Conservation (phyloP, 1,284 basidiomycete genomes). For the Anthracocystis walkeri region DNA sequence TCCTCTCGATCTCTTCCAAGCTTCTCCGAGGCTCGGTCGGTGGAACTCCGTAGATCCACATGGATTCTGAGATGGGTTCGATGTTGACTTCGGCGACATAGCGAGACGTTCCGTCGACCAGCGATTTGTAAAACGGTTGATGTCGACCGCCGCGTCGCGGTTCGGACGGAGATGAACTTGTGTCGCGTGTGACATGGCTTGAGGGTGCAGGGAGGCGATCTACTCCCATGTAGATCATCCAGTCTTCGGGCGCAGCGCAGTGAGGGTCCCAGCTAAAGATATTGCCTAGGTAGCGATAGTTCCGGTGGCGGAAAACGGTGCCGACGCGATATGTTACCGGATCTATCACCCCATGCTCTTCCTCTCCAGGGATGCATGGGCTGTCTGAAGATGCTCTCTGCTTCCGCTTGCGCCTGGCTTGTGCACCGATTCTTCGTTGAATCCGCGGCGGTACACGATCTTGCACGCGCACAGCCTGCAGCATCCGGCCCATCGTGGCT, state of each 20-base stretch:
- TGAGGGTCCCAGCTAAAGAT: slow-evolving; percentile 49
- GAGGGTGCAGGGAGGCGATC: slow-evolving; percentile 33
- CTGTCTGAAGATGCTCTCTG: background rate
- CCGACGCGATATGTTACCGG: slow-evolving; percentile 38
- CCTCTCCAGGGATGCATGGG: background rate
- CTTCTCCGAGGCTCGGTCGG: background rate
- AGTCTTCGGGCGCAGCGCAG: slow-evolving; percentile 49
- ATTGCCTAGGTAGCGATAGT: slow-evolving; percentile 47
- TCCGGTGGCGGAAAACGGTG: slow-evolving; percentile 54
- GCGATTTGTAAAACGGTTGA: slow-evolving; percentile 48
- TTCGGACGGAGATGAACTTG: background rate
- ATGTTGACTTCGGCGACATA: slow-evolving; percentile 52
- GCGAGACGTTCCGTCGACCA: slow-evolving; percentile 31
- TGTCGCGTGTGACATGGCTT: background rate
- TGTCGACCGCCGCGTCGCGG: slow-evolving; percentile 24
- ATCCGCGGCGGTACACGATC: slow-evolving; percentile 23
- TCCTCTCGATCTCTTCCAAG: slow-evolving; percentile 1
- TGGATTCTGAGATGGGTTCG: slow-evolving; percentile 13
- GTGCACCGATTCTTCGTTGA: slow-evolving; percentile 12
- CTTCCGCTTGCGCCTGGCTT: background rate
- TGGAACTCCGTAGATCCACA: slow-evolving; percentile 42
- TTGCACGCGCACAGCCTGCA: slow-evolving; percentile 24
- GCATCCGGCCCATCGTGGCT: slow-evolving; percentile 23
- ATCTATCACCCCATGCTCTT: slow-evolving; percentile 7
- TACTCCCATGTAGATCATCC: slow-evolving; percentile 58